Base-by-base conservation (phyloP, 495 filamentous ascomycete species). In the Neurospora tetraspora region DNA sequence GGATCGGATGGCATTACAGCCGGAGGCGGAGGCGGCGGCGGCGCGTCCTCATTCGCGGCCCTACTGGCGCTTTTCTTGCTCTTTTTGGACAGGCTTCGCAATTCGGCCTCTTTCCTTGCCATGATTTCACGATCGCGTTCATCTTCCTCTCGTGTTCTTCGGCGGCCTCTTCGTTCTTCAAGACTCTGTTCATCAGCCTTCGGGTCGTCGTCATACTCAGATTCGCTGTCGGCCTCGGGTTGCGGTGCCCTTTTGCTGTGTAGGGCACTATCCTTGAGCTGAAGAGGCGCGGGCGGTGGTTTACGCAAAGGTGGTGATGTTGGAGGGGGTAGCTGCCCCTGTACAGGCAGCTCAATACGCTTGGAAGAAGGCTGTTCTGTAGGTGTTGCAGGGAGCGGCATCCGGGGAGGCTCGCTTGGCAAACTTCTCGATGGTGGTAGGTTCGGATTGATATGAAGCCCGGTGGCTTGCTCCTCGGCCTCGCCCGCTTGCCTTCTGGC, bases 61-160 rank as follows among this genome's bases (percentile, higher is more conserved):
- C 68, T 83, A 82, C 68, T 82, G 81, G 70, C 83, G 68, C 85
- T 86, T 75, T 89, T 88, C 80, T 82, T 85, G 75, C 86, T 87
- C 78, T 89, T 91, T 79, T 89, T 89, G 8, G 89, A 94, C 47
- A 85, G 78, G 80, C 89, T 93, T 70, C 87, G 85, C 59, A 83
- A 79, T 74, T 91, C 89, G 23, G 88, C 83, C 72, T 95, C 91
- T 76, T 87, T 88, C 70, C 83, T 77, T 18, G 89, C 84, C 10
- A 89, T 78, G 8, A 87, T 86, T 80, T 94, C 93, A 43, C 94
- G 89, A 69, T 94, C 88, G 71, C 85, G 84, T 73, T 98, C 94
- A 77, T 98, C 94, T 70, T 96, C 94, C 78, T 94, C 93, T 73
- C 94, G 88, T 0, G 94, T 98, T 76, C 91, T 93, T 75, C 93